Evolutionary conservation across 2,329 filamentous ascomycete genomes (phyloP).

Genomic region (Blastomyces gilchristii): DNA sequence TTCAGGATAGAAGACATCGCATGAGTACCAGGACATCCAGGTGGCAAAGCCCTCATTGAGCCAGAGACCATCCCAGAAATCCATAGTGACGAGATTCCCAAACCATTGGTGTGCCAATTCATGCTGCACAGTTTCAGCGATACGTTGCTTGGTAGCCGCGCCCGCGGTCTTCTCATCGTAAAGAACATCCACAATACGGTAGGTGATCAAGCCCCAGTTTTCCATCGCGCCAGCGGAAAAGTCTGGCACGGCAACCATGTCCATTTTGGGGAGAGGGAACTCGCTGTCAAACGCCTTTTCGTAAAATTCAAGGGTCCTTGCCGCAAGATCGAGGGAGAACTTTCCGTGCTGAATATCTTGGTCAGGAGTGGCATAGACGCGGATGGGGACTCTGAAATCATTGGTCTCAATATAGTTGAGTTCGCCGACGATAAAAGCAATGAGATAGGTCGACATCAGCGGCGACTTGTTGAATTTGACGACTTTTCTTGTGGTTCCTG

Average conservation of each 20-base stretch:
- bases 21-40: constrained; percentile 90
- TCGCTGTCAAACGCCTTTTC: constrained; percentile 84
- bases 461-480: constrained; percentile 90
- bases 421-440: constrained; percentile 89
- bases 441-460: constrained; percentile 88
- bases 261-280: constrained; percentile 88
- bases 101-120: constrained; percentile 98
- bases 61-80: constrained; percentile 97
- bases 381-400: constrained; percentile 79
- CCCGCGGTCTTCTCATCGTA: constrained; percentile 87
- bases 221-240: constrained; percentile 96
- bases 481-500: constrained; percentile 60
- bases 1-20: constrained; percentile 90
- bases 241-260: constrained; percentile 92
- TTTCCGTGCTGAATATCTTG: constrained; percentile 82
- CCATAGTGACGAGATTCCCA: constrained; percentile 94
- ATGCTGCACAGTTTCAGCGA: constrained; percentile 93
- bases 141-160: constrained; percentile 79
- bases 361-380: constrained; percentile 87
- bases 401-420: constrained; percentile 90
- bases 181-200: constrained; percentile 81
- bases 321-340: constrained; percentile 83
- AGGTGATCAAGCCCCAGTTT: constrained; percentile 95
- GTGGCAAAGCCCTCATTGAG: constrained; percentile 89
- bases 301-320: constrained; percentile 84